Percentiles rank a stretch among this genome's conserved stretches.
phyloP scores from a whole-genome alignment of 768 basidiomycete species.

The Hygrophoropsis aurantiaca region DNA sequence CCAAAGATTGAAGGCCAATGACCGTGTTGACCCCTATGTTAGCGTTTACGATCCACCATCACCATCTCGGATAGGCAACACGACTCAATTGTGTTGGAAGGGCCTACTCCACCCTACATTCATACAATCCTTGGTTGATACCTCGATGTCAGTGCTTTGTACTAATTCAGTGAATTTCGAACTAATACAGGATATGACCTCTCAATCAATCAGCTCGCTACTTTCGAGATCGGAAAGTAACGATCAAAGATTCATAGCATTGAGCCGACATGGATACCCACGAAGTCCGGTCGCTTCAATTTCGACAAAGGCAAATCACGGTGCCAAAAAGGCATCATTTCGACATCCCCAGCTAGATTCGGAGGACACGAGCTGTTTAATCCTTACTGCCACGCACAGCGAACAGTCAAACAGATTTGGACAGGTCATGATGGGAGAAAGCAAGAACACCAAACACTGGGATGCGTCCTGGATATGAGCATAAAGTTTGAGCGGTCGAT shows the following conservation, averaged over 20 bases:
- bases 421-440: slow-evolving; percentile 48
- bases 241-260: slow-evolving; percentile 37
- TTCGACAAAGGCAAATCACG: no score
- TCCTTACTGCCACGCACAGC: slow-evolving; percentile 26
- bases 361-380: slow-evolving; percentile 53
- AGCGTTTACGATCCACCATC: slow-evolving; percentile 61
- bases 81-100: slow-evolving; percentile 59
- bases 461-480: slow-evolving; percentile 41
- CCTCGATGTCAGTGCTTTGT: slow-evolving; percentile 29
- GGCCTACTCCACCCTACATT: slow-evolving; percentile 57
- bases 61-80: slow-evolving; percentile 41
- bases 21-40: slow-evolving; percentile 68
- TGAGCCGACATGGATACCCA: slow-evolving; percentile 45
- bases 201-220: neutral
- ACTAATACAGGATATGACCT: neutral
- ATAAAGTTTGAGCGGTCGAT: no score
- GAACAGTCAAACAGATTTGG: slow-evolving; percentile 3
- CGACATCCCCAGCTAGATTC: slow-evolving; percentile 48
- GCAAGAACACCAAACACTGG: slow-evolving; percentile 44
- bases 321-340: slow-evolving; percentile 25
- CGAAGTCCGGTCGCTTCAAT: slow-evolving; percentile 54
- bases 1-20: slow-evolving; percentile 55
- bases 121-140: slow-evolving; percentile 50
- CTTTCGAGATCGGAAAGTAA: neutral
- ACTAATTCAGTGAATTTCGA: neutral